Evolutionary conservation across 768 basidiomycete species (phyloP), one percentile per base, ranked within the genome.

Genomic region (Heimioporus sp.): DNA sequence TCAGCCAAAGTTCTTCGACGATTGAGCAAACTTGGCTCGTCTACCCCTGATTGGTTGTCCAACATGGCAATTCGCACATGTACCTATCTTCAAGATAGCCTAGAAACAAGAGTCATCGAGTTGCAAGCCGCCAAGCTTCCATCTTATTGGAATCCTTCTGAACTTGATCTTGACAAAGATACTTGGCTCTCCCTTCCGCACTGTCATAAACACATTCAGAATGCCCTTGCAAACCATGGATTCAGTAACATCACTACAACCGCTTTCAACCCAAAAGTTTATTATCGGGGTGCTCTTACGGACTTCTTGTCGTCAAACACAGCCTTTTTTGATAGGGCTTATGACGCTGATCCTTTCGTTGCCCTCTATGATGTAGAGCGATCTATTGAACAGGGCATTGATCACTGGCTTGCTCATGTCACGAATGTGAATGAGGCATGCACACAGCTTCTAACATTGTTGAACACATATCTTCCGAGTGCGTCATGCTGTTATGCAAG

Each of bases 31-130:
- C 37, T 60, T 54, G 61, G 42, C 2, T 8, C 43, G 0, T 42
- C 53, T 16, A 56, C 64, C 3, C 49, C 60, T 8, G 31, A 60
- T 7, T 78, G 54, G 45, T 55, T 31, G 74, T 80, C 61, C 68
- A 74, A 58, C 0, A 53, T 71, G 12, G 77, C 68, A 21, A 55
- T 77, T 41, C 47, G 70, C 34, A 59, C 73, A 2, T 73, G 67
- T 11, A 3, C 46, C 12, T 5, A 4, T 20, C 32, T 64, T 56
- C 39, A 43, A 53, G 43, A 46, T 10, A 43, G 28, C 30, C 43
- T 31, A 11, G 43, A 43, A 1, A n/a, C 13, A 21, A 65, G 46
- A 20, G 43, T 34, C 32, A 34, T n/a, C n/a, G n/a, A n/a, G n/a
- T n/a, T n/a, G n/a, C n/a, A n/a, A n/a, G n/a, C n/a, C 2, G 19